Base-by-base conservation (phyloP, 2,329 filamentous ascomycete genomes). In the Pestalotiopsis sp. region DNA sequence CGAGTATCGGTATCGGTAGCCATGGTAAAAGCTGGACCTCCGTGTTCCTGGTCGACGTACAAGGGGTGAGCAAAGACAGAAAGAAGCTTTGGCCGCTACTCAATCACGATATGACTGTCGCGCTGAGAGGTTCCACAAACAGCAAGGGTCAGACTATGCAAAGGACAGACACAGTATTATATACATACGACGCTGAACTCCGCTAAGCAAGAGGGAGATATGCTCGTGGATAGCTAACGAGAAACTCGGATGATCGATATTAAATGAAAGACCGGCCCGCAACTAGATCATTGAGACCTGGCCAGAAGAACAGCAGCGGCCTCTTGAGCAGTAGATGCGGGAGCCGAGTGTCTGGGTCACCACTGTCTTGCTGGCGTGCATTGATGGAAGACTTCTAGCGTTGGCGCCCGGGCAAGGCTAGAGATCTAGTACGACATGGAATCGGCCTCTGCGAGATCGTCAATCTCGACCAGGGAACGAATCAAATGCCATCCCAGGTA, bases 1-100 rank as follows among this genome's bases (percentile, higher is more conserved):
- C 73, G 72, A 67, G 72, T 72, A 45, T 73, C 70, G 61, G 25
- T n/a, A 25, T 73, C 70, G 61, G 25, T n/a, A 25, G 61, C 61
- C 61, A 64, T 64, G 3, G 38, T 31, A 13, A 20, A 52, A 9
- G 45, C 14, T 7, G 3, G 17, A 52, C 45, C 2, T 52, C 17
- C 45, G 45, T 5, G 2, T 52, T n/a, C 17, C 45, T n/a, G 45
- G 45, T 52, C 20, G 45, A 52, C 7, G 45, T 14, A 52, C n/a
- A n/a, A 20, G 17, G 45, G 45, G 20, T 17, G 20, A 52, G 45
- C 7, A 52, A 52, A 20, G 3, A 52, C 4, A 52, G 20, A n/a
- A 52, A 52, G 4, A n/a, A 52, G 45, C 45, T 17, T 52, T n/a
- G 45, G 45, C n/a, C 7, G 45, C 17, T 52, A 52, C 45, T 52